Conservation (phyloP, 2,329 filamentous ascomycete species). For the Amauroascus verrucosus region DNA sequence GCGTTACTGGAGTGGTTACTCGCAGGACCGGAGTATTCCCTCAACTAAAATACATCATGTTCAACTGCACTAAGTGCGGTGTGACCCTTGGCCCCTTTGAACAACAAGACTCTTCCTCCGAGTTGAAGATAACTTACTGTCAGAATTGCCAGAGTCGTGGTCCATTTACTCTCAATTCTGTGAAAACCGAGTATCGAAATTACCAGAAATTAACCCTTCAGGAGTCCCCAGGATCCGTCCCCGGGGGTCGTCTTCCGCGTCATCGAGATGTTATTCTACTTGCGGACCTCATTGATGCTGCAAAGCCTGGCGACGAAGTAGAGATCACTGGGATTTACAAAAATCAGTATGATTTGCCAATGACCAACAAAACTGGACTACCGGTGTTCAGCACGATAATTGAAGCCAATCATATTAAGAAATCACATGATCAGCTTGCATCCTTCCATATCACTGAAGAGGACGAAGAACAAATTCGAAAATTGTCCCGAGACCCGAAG, state of each 20-base stretch:
- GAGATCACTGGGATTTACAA: constrained; percentile 94
- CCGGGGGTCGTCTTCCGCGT: constrained; percentile 84
- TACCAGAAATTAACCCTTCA: constrained; percentile 97
- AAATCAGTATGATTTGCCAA: constrained; percentile 94
- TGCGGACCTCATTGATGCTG: constrained; percentile 92
- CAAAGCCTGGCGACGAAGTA: constrained; percentile 95
- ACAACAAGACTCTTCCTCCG: constrained; percentile 90
- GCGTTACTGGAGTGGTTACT: constrained; percentile 91
- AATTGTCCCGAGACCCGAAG: constrained; percentile 75
- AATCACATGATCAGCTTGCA: constrained; percentile 92
- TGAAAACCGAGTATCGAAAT: constrained; percentile 96
- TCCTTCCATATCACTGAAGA: constrained; percentile 92
- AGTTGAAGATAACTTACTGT: constrained; percentile 93
- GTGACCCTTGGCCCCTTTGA: constrained; percentile 79
- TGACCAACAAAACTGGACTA: constrained; percentile 98
- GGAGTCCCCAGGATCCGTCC: constrained; percentile 93
- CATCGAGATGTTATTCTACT: constrained; percentile 90
- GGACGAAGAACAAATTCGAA: constrained; percentile 83
- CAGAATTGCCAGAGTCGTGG: constrained; percentile 93
- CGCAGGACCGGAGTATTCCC: constrained; percentile 91
- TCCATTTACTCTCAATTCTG: constrained; percentile 89
- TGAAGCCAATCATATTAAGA: constrained; percentile 94
- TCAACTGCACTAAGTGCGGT: constrained; percentile 89
- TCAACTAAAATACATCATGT: constrained; percentile 96
- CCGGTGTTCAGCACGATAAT: constrained; percentile 96